phyloP scores from a whole-genome alignment of 495 filamentous ascomycete species.

The Thermothielavioides terrestris region DNA sequence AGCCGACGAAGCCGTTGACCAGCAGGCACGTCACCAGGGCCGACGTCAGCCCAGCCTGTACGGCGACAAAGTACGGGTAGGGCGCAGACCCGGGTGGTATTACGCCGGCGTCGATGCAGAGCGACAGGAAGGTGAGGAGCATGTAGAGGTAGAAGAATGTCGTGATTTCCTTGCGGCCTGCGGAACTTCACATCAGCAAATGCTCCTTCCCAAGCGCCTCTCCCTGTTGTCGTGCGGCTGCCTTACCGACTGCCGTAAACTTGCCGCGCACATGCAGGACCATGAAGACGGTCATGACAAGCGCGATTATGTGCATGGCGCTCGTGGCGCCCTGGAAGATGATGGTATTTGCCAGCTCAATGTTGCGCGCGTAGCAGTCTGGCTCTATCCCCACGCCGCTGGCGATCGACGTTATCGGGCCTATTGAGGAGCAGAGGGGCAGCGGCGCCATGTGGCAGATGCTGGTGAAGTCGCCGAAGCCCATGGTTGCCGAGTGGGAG shows the following conservation, averaged over 20 bases:
- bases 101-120: slow-evolving; percentile 89
- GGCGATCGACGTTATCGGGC: slow-evolving; percentile 50
- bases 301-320: slow-evolving; percentile 85
- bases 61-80: slow-evolving; percentile 86
- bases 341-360: slow-evolving; percentile 94
- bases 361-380: slow-evolving; percentile 86
- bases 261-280: slow-evolving; percentile 92
- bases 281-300: slow-evolving; percentile 94
- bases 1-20: slow-evolving; percentile 97
- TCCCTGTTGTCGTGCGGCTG: not conserved
- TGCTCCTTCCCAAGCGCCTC: not conserved
- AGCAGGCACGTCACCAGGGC: slow-evolving; percentile 81
- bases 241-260: slow-evolving; percentile 96
- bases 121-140: slow-evolving; percentile 76
- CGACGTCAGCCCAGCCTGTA: slow-evolving; percentile 83
- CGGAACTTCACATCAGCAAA: not conserved
- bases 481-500: slow-evolving; percentile 48
- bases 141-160: slow-evolving; percentile 97
- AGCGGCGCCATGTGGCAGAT: slow-evolving; percentile 82
- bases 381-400: slow-evolving; percentile 72
- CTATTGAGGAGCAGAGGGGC: slow-evolving; percentile 82
- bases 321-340: slow-evolving; percentile 91
- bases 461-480: slow-evolving; percentile 77
- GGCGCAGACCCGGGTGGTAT: slow-evolving; percentile 69
- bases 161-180: slow-evolving; percentile 96